Conservation (phyloP, 1,139 yeast species). For the Protomyces gravidus region DNA sequence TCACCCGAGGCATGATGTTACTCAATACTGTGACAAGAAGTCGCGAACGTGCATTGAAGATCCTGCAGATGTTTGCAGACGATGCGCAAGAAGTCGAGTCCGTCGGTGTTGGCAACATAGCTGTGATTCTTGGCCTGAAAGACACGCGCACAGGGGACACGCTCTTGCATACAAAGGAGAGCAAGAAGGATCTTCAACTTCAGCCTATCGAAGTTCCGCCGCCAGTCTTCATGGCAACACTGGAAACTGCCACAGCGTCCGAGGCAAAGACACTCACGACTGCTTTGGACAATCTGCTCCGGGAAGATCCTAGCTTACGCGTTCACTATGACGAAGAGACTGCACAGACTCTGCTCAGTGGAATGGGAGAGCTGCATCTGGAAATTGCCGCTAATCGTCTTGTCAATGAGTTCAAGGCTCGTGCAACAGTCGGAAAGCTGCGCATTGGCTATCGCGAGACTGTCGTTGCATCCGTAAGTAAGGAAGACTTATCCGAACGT, state of each 20-base stretch:
- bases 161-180: slow-evolving; percentile 48
- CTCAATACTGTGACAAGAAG: slow-evolving; percentile 67
- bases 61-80: slow-evolving; percentile 85
- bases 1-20: slow-evolving; percentile 59
- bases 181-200: slow-evolving; percentile 45
- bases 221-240: slow-evolving; percentile 80
- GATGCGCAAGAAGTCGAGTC: slow-evolving; percentile 63
- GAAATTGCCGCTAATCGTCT: slow-evolving; percentile 81
- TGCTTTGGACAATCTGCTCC: slow-evolving; percentile 58
- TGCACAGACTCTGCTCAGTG: slow-evolving; percentile 82
- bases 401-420: slow-evolving; percentile 73
- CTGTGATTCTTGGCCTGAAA: slow-evolving; percentile 76
- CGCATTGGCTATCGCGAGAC: slow-evolving; percentile 81
- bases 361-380: slow-evolving; percentile 93
- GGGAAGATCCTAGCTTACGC: slow-evolving; percentile 80
- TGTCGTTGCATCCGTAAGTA: neutral
- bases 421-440: slow-evolving; percentile 71
- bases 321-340: slow-evolving; percentile 71
- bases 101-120: slow-evolving; percentile 76
- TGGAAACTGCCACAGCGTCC: slow-evolving; percentile 80
- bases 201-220: slow-evolving; percentile 84
- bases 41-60: slow-evolving; percentile 59
- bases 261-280: slow-evolving; percentile 67
- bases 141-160: slow-evolving; percentile 89
- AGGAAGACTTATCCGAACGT: slow-evolving; percentile 8